Percentiles rank a stretch among this genome's conserved stretches.
Conservation (phyloP, 2,329 filamentous ascomycete species). For the Ramularia collo-cygni region DNA sequence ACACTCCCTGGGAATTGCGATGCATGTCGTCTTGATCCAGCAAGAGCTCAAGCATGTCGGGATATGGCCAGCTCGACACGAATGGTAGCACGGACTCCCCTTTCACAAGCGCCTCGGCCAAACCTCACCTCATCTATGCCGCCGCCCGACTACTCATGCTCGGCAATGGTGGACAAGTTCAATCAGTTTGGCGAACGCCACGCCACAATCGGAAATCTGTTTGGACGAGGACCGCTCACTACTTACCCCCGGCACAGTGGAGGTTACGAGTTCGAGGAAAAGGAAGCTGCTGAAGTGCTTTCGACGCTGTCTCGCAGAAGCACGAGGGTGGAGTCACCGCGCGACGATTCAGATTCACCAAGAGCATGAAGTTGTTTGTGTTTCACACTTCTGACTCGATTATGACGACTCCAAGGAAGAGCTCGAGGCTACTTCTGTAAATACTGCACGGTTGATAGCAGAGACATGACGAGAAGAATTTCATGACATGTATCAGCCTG, state of each 20-base stretch:
- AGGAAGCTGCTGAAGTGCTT: slow-evolving; percentile 16
- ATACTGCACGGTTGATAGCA: too few species aligned
- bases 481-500: too few species aligned
- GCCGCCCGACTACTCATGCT: slow-evolving; percentile 17
- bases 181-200: slow-evolving; percentile 18
- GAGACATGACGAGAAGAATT: too few species aligned
- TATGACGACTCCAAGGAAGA: too few species aligned
- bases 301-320: slow-evolving; percentile 8
- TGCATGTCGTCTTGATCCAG: slow-evolving; percentile 22
- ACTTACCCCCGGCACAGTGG: slow-evolving; percentile 12
- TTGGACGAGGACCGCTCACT: slow-evolving; percentile 14
- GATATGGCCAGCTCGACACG: slow-evolving; percentile 16
- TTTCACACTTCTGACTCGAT: too few species aligned
- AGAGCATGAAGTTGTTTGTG: too few species aligned
- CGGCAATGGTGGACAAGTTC: slow-evolving; percentile 17
- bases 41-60: slow-evolving; percentile 21
- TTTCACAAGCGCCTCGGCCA: slow-evolving; percentile 4
- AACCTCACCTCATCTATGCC: slow-evolving; percentile 8
- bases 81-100: slow-evolving; percentile 4
- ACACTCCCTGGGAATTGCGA: slow-evolving; percentile 25
- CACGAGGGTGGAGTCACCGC: too few species aligned
- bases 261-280: slow-evolving; percentile 19
- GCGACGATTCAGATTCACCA: too few species aligned
- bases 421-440: too few species aligned
- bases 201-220: slow-evolving; percentile 15